Base-by-base conservation (phyloP, 495 filamentous ascomycete species). In the Geoglossum glabrum region DNA sequence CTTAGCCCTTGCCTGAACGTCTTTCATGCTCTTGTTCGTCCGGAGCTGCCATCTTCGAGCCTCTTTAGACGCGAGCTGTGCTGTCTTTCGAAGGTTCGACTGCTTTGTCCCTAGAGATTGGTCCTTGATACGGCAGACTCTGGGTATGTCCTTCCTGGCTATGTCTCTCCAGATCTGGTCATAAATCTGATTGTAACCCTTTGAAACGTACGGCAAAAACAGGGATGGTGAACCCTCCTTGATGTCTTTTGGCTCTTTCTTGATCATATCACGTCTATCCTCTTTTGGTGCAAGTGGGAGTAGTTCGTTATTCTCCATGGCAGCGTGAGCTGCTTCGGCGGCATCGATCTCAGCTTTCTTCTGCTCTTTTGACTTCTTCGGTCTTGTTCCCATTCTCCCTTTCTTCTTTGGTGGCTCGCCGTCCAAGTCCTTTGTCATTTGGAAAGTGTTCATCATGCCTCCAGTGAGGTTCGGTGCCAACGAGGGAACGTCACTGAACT, bases 81-180 rank as follows among this genome's bases (percentile, higher is more conserved):
- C 93, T 1, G 92, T 99, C 77, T 99, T 99, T 65, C 93, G 87
- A 52, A 92, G 75, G 59, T 99, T 99, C 55, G 89, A 89, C 58
- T 84, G 79, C 63, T 90, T 94, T 17, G 82, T 94, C 5, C 79
- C 73, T 36, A 87, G 79, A 0, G 90, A 95, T 50, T 83, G 79
- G 57, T 80, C 79, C 60, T 92, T 94, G 69, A 94, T 78, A 51
- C 89, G 82, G 65, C 77, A 86, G 1, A 95, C 86, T 70, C 95
- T 95, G 61, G 82, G 85, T 61, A 96, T 87, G 68, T 95, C 88
- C 68, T 95, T 96, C 50, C 83, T 79, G 5, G 89, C 87, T 54
- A 97, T 82, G 64, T 99, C 92, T 28, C 88, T 84, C 86, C 87
- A 94, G 62, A 99, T 99, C 71, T 96, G 89, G 65, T 95, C 92